Conservation (phyloP, 495 filamentous ascomycete genomes). For the Entonaema liquescens region DNA sequence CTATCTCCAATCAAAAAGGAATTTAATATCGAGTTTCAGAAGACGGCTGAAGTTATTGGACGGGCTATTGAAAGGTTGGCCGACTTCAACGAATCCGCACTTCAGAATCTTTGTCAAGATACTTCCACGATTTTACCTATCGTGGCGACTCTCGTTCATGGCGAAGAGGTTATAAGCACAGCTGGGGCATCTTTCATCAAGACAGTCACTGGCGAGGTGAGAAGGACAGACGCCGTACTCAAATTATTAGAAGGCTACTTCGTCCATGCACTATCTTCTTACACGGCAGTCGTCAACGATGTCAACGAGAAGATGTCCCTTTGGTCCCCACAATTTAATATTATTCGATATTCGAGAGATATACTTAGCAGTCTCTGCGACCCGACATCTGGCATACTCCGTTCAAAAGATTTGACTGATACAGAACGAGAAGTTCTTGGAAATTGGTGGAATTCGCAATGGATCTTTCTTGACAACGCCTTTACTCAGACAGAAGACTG, state of each 20-base stretch:
- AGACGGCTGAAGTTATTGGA: constrained; percentile 73
- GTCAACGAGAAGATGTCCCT: constrained; percentile 66
- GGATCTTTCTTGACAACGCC: constrained; percentile 80
- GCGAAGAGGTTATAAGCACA: constrained; percentile 73
- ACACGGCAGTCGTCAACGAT: constrained; percentile 49
- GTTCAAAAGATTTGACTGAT: constrained; percentile 66
- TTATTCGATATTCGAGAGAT: constrained; percentile 60
- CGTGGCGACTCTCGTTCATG: constrained; percentile 72
- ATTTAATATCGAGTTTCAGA: constrained; percentile 78
- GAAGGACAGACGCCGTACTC: constrained; percentile 76
- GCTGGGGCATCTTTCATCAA: constrained; percentile 83
- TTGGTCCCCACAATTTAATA: constrained; percentile 45
- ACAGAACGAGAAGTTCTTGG: constrained; percentile 70
- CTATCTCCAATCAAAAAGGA: constrained; percentile 62
- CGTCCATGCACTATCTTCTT: constrained; percentile 49
- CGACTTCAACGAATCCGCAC: constrained; percentile 71
- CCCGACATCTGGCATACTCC: constrained; percentile 78
- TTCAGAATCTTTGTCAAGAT: constrained; percentile 70
- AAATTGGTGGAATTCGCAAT: constrained; percentile 82
- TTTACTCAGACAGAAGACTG: constrained; percentile 84
- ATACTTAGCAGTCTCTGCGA: constrained; percentile 86
- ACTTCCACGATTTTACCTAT: constrained; percentile 69
- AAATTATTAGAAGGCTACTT: constrained; percentile 72
- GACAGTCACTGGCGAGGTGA: constrained; percentile 72
- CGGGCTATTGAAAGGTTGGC: constrained; percentile 78